These are phyloP conservation scores for Helichrysum umbraculigerum DNA, from an alignment of 129 eudicot species.

Conservation along the genomic window DNA sequence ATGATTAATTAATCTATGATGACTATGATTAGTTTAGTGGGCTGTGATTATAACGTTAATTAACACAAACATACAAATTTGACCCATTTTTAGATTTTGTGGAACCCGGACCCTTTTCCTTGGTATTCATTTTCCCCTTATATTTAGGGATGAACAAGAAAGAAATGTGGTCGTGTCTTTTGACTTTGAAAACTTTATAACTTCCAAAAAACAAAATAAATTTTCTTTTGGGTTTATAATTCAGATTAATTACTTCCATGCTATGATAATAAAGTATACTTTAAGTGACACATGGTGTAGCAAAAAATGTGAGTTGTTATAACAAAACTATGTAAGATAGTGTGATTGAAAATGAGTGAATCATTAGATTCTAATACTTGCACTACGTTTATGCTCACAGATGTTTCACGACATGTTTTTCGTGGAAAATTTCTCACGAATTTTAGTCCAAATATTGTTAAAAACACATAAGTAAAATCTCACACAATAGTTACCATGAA, in stretches of 20 bases:
- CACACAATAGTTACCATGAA: too few species aligned
- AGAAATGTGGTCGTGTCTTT: constrained; percentile 11
- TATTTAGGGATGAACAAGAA: constrained; percentile 26
- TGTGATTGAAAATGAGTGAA: too few species aligned
- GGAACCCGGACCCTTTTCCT: constrained; percentile 24
- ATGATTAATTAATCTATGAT: too few species aligned
- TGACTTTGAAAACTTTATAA: constrained; percentile 33
- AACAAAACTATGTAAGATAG: too few species aligned
- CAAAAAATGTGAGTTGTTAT: too few species aligned
- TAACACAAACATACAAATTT: constrained; percentile 33
- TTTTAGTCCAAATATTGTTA: too few species aligned
- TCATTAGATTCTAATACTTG: too few species aligned
- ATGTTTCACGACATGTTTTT: too few species aligned
- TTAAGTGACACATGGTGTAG: too few species aligned
- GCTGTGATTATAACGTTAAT: constrained; percentile 27
- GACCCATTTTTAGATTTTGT: constrained; percentile 40
- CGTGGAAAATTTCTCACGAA: too few species aligned
- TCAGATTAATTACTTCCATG: background rate
- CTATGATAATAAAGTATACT: background rate
- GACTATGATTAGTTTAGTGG: constrained; percentile 5
- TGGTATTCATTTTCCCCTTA: background rate
- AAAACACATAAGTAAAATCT: too few species aligned
- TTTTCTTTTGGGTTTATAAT: background rate
- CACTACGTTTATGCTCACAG: too few species aligned
- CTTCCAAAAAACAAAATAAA: background rate